phyloP scores from a whole-genome alignment of 345 rosid genomes.

The Brassica incana region DNA sequence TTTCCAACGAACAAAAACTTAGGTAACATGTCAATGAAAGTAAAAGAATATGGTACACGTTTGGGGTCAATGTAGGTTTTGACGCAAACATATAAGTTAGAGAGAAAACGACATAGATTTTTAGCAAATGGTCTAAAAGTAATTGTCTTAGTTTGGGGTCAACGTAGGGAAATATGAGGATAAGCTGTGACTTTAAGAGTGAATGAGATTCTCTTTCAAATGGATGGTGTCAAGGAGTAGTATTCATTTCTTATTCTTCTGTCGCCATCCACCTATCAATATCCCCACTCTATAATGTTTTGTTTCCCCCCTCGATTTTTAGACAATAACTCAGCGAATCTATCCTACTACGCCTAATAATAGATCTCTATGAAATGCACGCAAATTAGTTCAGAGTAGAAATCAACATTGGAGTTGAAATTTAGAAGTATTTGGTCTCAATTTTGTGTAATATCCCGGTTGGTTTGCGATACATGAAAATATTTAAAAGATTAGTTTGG shows the following conservation, averaged over 20 bases:
- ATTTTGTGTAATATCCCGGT: neutral
- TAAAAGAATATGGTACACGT: conserved; percentile 8
- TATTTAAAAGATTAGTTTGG: no score
- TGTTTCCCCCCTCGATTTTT: neutral
- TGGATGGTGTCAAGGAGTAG: conserved; percentile 37
- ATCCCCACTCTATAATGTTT: conserved; percentile 27
- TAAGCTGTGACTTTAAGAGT: conserved; percentile 42
- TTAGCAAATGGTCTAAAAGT: conserved; percentile 13
- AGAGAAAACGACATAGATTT: neutral
- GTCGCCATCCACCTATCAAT: conserved; percentile 32
- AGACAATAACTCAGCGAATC: conserved; percentile 24
- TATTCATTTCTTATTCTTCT: conserved; percentile 21
- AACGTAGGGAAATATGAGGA: conserved; percentile 34
- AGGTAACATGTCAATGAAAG: conserved; percentile 16
- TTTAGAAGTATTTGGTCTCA: conserved; percentile 15
- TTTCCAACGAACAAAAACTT: conserved; percentile 8
- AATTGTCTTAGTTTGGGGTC: conserved; percentile 31
- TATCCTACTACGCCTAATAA: no score
- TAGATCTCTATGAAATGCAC: conserved; percentile 16
- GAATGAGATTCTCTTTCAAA: conserved; percentile 43
- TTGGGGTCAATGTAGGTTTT: conserved; percentile 11
- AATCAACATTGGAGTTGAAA: conserved; percentile 25
- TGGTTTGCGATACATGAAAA: no score
- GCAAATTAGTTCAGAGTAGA: conserved; percentile 18
- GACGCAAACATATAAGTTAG: conserved; percentile 30